Conservation (phyloP, 2,329 filamentous ascomycete genomes). For the Daldinia eschscholtzii region DNA sequence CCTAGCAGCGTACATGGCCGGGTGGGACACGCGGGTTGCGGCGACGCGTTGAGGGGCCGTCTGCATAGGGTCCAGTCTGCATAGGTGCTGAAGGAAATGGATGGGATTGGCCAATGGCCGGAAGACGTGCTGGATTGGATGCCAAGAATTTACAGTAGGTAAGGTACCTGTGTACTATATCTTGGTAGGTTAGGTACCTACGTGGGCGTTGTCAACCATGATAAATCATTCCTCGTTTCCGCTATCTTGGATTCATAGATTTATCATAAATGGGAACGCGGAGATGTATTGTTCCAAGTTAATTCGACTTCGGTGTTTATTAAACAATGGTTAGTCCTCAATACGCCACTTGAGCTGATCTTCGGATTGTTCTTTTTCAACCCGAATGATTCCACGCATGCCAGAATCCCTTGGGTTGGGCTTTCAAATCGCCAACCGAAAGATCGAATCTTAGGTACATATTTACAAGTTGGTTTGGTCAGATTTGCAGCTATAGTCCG, state of each 20-base stretch:
- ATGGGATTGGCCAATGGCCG: constrained; percentile 46
- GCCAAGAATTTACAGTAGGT: neutral
- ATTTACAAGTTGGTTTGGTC: neutral
- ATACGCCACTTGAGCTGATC: neutral
- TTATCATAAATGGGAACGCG: neutral
- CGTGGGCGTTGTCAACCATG: neutral
- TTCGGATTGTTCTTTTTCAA: neutral
- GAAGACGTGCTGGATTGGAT: constrained; percentile 2
- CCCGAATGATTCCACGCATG: neutral
- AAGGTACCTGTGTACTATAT: neutral
- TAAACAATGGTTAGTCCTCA: neutral
- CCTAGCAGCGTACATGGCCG: neutral
- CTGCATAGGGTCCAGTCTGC: neutral
- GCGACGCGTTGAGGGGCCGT: constrained; percentile 43
- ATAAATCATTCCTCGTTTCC: constrained; percentile 11
- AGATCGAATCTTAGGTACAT: neutral
- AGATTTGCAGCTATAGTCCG: constrained; percentile 3
- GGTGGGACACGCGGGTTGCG: constrained; percentile 28
- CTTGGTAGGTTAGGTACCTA: neutral
- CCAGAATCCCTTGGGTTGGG: neutral
- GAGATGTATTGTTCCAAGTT: neutral
- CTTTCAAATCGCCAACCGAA: too few relatives aligned
- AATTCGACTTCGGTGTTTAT: neutral
- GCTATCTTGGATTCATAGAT: constrained; percentile 4
- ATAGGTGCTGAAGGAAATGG: too few relatives aligned